A percentile compares a stretch with the other conserved stretches of the same genome.
Evolutionary conservation across 1,284 basidiomycete genomes (phyloP).

Genomic region (Austroboletus niveus): DNA sequence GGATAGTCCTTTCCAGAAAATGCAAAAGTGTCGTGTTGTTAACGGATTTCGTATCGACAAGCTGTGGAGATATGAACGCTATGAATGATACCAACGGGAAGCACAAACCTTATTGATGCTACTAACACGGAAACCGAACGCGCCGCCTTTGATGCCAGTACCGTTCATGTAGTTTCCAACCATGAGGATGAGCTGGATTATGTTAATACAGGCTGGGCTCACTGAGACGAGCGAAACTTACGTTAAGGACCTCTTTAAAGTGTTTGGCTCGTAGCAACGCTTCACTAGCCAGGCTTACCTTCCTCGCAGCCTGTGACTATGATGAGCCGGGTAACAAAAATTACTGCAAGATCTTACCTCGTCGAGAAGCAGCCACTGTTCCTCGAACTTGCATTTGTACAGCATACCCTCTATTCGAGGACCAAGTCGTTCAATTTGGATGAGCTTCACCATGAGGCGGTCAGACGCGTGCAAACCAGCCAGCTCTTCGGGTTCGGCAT

Average conservation of each 20-base stretch:
- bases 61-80: conserved; percentile 41
- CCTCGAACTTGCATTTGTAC: conserved; percentile 84
- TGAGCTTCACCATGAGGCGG: conserved; percentile 94
- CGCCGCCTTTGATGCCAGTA: conserved; percentile 94
- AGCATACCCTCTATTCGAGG: conserved; percentile 94
- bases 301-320: conserved; percentile 65
- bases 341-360: conserved; percentile 45
- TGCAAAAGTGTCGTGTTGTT: conserved; percentile 93
- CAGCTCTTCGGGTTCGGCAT: conserved; percentile 85
- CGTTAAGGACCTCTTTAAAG: conserved; percentile 86
- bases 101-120: conserved; percentile 88
- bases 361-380: conserved; percentile 72
- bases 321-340: conserved; percentile 9
- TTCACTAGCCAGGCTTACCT: conserved; percentile 78
- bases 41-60: conserved; percentile 97
- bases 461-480: conserved; percentile 90
- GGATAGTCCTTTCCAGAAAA: conserved; percentile 89
- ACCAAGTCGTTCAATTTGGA: conserved; percentile 91
- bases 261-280: conserved; percentile 73
- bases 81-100: background rate
- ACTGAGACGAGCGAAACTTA: conserved; percentile 36
- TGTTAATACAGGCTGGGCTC: conserved; percentile 14
- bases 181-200: conserved; percentile 78
- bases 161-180: conserved; percentile 99
- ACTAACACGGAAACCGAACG: conserved; percentile 95